Conservation (phyloP, 441 rosid species). For the Bruguiera hainesii region DNA sequence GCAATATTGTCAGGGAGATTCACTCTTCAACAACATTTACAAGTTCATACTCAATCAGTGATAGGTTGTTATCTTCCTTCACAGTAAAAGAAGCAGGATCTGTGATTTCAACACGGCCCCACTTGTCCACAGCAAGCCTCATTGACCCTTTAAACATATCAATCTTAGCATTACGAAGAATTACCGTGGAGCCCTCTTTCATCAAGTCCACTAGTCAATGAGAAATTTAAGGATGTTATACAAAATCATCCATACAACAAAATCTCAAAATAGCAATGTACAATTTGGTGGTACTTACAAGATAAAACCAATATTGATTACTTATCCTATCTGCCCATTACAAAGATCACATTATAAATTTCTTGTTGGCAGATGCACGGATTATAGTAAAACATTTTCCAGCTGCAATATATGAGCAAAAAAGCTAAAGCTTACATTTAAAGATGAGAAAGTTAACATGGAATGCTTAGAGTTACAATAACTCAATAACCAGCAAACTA, state of each 20-base stretch:
- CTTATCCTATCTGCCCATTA: no score
- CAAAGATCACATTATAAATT: background rate
- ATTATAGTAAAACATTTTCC: no score
- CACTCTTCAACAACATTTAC: slow-evolving; percentile 63
- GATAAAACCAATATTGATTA: no score
- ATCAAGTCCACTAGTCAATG: slow-evolving; percentile 62
- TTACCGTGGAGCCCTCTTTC: slow-evolving; percentile 64
- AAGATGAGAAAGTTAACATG: no score
- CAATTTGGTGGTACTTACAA: background rate
- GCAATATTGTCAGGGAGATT: slow-evolving; percentile 17
- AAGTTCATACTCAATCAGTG: slow-evolving; percentile 69
- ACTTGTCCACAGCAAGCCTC: slow-evolving; percentile 91
- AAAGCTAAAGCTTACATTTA: no score
- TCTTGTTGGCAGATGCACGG: background rate
- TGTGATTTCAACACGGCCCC: slow-evolving; percentile 81
- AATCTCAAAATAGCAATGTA: background rate
- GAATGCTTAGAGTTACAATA: no score
- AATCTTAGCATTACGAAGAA: slow-evolving; percentile 79
- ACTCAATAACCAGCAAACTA: no score
- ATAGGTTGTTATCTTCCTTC: slow-evolving; percentile 77
- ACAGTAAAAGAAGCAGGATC: slow-evolving; percentile 67
- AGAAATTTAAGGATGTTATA: slow-evolving; percentile 4
- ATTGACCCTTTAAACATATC: slow-evolving; percentile 90
- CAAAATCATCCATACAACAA: background rate
- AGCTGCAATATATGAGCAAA: no score